Evolutionary conservation across 352 stramenopile genomes (phyloP).

Genomic region (Phytophthora citricola): DNA sequence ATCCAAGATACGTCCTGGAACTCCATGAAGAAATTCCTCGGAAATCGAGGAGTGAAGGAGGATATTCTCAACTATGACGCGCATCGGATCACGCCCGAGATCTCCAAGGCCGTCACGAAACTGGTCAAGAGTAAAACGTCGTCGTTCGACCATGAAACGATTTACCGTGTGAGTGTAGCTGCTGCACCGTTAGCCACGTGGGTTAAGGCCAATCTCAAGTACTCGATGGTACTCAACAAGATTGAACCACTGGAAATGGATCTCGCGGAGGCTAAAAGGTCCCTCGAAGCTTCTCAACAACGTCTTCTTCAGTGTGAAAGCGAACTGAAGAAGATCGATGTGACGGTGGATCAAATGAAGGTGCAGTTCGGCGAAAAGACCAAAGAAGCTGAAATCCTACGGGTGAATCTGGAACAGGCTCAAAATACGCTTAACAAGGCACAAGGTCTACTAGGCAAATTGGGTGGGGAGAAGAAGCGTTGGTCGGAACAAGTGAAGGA

Average conservation of each 20-base stretch:
- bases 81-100: conserved; percentile 90
- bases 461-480: conserved; percentile 91
- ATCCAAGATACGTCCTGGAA: conserved; percentile 97
- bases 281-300: conserved; percentile 88
- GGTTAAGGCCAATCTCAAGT: conserved; percentile 97
- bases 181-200: conserved; percentile 94
- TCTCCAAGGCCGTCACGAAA: conserved; percentile 92
- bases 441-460: conserved; percentile 88
- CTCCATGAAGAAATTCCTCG: conserved; percentile 97
- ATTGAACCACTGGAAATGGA: conserved; percentile 94
- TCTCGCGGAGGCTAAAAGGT: conserved; percentile 88
- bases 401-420: conserved; percentile 85
- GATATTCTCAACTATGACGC: conserved; percentile 97
- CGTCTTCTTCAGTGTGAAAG: conserved; percentile 90
- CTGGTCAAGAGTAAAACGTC: conserved; percentile 93
- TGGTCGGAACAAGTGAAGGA: conserved; percentile 93
- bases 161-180: conserved; percentile 94
- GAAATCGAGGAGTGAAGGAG: conserved; percentile 95
- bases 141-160: conserved; percentile 95
- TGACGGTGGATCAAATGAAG: conserved; percentile 90
- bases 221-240: conserved; percentile 96
- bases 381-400: conserved; percentile 92
- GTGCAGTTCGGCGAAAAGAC: conserved; percentile 93
- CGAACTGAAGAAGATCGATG: conserved; percentile 93
- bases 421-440: conserved; percentile 93